Conservation (phyloP, 768 basidiomycete genomes). For the Trametopsis cervina region DNA sequence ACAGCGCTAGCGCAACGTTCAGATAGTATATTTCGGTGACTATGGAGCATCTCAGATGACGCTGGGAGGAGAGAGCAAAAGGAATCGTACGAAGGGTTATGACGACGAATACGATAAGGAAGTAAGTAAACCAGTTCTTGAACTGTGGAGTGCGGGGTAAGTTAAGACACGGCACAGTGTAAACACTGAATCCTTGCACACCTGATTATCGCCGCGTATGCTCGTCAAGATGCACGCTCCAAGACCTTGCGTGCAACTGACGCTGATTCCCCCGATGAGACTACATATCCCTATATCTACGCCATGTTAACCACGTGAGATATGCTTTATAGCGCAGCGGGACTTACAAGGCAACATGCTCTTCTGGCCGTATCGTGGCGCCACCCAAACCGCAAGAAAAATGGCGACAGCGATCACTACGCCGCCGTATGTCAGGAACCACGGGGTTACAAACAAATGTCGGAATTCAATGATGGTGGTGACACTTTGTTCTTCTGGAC, state of each 20-base stretch:
- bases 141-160: slow-evolving; percentile 52
- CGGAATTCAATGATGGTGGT: slow-evolving; percentile 64
- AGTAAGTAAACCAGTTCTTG: slow-evolving; percentile 85
- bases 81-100: slow-evolving; percentile 60
- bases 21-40: slow-evolving; percentile 89
- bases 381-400: slow-evolving; percentile 69
- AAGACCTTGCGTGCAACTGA: slow-evolving; percentile 86
- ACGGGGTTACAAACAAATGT: slow-evolving; percentile 68
- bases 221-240: slow-evolving; percentile 82
- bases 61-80: slow-evolving; percentile 7
- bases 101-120: slow-evolving; percentile 71
- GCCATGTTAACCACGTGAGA: not conserved
- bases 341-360: slow-evolving; percentile 65
- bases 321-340: not conserved
- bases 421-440: slow-evolving; percentile 65
- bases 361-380: slow-evolving; percentile 79
- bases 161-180: no score
- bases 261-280: slow-evolving; percentile 89
- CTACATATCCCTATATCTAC: slow-evolving; percentile 73
- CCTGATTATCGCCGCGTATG: slow-evolving; percentile 66
- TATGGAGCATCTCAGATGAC: slow-evolving; percentile 18
- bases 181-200: no score
- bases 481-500: slow-evolving; percentile 61
- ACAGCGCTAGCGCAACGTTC: slow-evolving; percentile 87
- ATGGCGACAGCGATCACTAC: slow-evolving; percentile 54